A percentile compares a stretch with the other conserved stretches of the same genome.
These are phyloP conservation scores for Aspergillaceae sp. DNA, from an alignment of 2,329 filamentous ascomycete genomes.

Conservation along the genomic window DNA sequence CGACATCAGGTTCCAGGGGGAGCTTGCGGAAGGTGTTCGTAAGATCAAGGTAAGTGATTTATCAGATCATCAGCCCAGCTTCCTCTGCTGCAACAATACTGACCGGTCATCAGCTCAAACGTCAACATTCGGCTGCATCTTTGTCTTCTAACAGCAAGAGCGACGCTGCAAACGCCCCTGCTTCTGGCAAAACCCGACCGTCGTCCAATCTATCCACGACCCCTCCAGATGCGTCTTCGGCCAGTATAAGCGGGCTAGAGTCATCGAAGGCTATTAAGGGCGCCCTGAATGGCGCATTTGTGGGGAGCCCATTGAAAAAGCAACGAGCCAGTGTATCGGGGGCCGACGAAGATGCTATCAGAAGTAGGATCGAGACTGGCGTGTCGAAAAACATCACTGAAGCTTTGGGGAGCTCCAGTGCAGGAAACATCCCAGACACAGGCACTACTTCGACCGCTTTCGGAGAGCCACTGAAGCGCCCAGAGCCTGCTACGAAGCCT, in stretches of 20 bases:
- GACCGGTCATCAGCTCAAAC: slow-evolving; percentile 47
- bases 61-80: background rate
- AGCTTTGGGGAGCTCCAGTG: slow-evolving; percentile 17
- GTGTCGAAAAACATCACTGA: slow-evolving; percentile 33
- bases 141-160: slow-evolving; percentile 27
- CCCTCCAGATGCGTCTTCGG: slow-evolving; percentile 21
- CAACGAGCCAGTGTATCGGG: slow-evolving; percentile 39
- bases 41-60: slow-evolving; percentile 52
- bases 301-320: slow-evolving; percentile 42
- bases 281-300: slow-evolving; percentile 26
- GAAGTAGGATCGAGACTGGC: slow-evolving; percentile 32
- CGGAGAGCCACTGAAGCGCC: slow-evolving; percentile 12
- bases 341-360: slow-evolving; percentile 33
- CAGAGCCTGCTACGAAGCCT: slow-evolving; percentile 3
- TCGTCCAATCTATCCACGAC: slow-evolving; percentile 26
- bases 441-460: slow-evolving; percentile 8
- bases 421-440: slow-evolving; percentile 9
- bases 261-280: slow-evolving; percentile 14
- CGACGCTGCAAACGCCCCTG: slow-evolving; percentile 30
- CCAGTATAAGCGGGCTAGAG: slow-evolving; percentile 12
- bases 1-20: slow-evolving; percentile 51
- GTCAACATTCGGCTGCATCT: slow-evolving; percentile 56
- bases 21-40: slow-evolving; percentile 55
- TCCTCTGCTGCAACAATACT: slow-evolving; percentile 2
- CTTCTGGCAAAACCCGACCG: slow-evolving; percentile 28